A percentile compares a stretch with the other conserved stretches of the same genome.
Evolutionary conservation across 306 rosid genomes (phyloP).

Genomic region (Vigna hirtella): DNA sequence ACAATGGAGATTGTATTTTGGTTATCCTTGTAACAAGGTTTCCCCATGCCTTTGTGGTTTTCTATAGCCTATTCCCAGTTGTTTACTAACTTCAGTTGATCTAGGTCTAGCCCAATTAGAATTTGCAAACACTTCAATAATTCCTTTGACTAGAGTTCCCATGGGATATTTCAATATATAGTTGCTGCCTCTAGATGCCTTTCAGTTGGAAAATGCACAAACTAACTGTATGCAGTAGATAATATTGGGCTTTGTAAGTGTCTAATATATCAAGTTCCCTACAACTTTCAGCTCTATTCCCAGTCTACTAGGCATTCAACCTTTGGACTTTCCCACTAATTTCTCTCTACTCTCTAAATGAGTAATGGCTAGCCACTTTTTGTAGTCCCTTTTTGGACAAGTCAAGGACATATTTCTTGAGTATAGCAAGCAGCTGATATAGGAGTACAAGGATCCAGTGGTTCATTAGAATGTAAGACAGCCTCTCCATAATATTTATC

Average conservation of each 20-base stretch:
- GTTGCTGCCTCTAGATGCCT: neutral
- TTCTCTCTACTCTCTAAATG: slow-evolving; percentile 4
- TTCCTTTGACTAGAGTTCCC: too few relatives aligned
- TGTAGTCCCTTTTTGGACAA: neutral
- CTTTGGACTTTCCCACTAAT: neutral
- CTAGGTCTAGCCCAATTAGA: neutral
- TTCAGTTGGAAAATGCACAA: neutral
- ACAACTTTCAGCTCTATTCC: neutral
- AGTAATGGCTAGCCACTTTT: neutral
- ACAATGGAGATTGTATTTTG: neutral
- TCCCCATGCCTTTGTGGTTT: neutral
- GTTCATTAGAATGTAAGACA: neutral
- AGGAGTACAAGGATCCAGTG: neutral
- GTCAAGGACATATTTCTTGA: neutral
- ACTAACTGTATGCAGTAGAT: neutral
- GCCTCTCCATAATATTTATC: neutral
- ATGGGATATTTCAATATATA: neutral
- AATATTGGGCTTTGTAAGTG: neutral
- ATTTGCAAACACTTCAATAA: neutral
- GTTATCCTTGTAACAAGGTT: neutral
- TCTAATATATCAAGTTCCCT: neutral
- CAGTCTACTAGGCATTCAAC: neutral
- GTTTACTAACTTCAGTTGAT: neutral
- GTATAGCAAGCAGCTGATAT: neutral
- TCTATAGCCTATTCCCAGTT: neutral